A percentile compares a stretch with the other conserved stretches of the same genome.
These are phyloP conservation scores for Mycosarcoma maydis DNA, from an alignment of 1,284 basidiomycete species.

Conservation along the genomic window DNA sequence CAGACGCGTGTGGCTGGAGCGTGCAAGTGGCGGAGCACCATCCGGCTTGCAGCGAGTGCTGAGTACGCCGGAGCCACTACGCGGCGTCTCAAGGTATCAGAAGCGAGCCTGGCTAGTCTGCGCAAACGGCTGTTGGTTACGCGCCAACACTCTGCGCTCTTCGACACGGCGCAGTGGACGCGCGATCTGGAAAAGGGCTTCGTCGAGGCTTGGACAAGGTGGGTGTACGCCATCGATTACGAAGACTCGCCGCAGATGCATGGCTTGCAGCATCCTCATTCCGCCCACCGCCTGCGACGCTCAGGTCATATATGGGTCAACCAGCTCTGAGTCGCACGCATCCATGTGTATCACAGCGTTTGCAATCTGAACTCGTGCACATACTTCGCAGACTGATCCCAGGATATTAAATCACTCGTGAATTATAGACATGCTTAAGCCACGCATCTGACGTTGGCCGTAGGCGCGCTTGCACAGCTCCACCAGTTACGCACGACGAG, in stretches of 20 bases:
- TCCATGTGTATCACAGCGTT: too few species aligned
- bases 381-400: too few species aligned
- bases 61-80: constrained; percentile 34
- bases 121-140: constrained; percentile 69
- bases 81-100: constrained; percentile 22
- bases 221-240: constrained; percentile 72
- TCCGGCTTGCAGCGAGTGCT: constrained; percentile 28
- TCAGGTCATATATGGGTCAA: constrained; percentile 57
- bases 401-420: too few species aligned
- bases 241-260: constrained; percentile 69
- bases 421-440: too few species aligned
- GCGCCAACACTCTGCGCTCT: constrained; percentile 71
- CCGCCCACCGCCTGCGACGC: too few species aligned
- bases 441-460: background rate
- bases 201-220: constrained; percentile 72
- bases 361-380: too few species aligned
- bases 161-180: constrained; percentile 73
- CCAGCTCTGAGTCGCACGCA: constrained; percentile 19
- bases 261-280: too few species aligned
- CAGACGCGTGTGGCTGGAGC: too few species aligned
- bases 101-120: constrained; percentile 34
- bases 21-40: too few species aligned
- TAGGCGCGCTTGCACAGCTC: too few species aligned
- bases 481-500: too few species aligned
- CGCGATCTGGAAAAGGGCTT: constrained; percentile 72